Conservation (phyloP, 2,329 filamentous ascomycete species). For the Xylaria sp. region DNA sequence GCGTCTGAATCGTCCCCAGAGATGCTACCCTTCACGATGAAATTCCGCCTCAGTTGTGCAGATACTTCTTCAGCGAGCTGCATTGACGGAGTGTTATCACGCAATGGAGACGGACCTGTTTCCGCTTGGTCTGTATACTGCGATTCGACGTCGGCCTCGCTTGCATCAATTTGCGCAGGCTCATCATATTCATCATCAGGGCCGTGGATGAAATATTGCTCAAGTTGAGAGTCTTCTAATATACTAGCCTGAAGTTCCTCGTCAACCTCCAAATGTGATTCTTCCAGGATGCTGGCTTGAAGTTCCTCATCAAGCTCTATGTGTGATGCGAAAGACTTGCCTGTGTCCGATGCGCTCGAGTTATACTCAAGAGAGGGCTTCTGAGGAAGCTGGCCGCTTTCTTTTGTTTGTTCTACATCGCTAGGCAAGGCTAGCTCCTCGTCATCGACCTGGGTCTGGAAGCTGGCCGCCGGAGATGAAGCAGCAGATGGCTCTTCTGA, state of each 20-base stretch:
- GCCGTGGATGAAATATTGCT: slow-evolving; percentile 14
- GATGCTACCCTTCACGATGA: slow-evolving; percentile 17
- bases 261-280: slow-evolving; percentile 34
- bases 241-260: slow-evolving; percentile 49
- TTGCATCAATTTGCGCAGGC: neutral
- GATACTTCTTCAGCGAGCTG: slow-evolving; percentile 26
- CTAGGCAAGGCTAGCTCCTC: slow-evolving; percentile 34
- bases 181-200: neutral
- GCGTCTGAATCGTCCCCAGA: slow-evolving; percentile 34
- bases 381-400: slow-evolving; percentile 5
- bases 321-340: slow-evolving; percentile 42
- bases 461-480: slow-evolving; percentile 39
- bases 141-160: neutral
- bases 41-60: slow-evolving; percentile 25
- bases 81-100: slow-evolving; percentile 21
- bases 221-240: slow-evolving; percentile 39
- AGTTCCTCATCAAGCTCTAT: slow-evolving; percentile 44
- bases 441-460: slow-evolving; percentile 40
- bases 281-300: slow-evolving; percentile 47
- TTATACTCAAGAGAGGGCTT: neutral
- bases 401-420: slow-evolving; percentile 23
- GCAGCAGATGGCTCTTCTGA: slow-evolving; percentile 1
- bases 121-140: slow-evolving; percentile 15
- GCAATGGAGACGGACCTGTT: slow-evolving; percentile 29
- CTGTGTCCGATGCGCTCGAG: slow-evolving; percentile 25